Evolutionary conservation across 805 yeast species (phyloP), one percentile per base, ranked within the genome.

Genomic region (Torulaspora maleeae): DNA sequence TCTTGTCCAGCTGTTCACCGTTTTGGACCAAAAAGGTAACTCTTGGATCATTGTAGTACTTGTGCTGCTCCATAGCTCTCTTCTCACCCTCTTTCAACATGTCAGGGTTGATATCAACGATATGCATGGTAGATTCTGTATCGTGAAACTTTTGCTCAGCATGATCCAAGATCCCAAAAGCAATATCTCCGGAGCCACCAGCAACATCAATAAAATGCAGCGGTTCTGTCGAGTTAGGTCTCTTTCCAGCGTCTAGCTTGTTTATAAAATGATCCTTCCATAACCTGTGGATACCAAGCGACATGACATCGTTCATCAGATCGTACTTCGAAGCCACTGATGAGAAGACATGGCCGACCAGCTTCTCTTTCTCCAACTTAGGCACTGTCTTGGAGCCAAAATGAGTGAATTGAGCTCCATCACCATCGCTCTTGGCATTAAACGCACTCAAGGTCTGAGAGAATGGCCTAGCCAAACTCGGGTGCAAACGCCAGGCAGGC

Each of bases 121-220:
- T 79, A 7, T 90, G 87, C 93, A 93, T 93, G 20, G 82, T 79
- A 27, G 88, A 79, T 50, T 74, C 72, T 30, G 67, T 74, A 68
- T 93, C 99, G 46, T 84, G 82, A 61, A 80, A 87, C 51, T 80
- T 78, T 32, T 73, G 68, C 52, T 83, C 81, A 8, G 98, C 98
- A 67, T 93, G 96, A 59, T 89, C 96, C 50, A 93, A 73, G 51
- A 93, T 75, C 2, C 99, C 95, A 68, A 88, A 88, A 1, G 99
- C 99, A 67, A 93, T 91, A 62, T 93, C 99, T 38, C 99, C 99
- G 9, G 98, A 88, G 19, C 99, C 99, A 48, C 99, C 99, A 22
- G 99, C 99, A 46, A 93, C 98, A 67, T 93, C 99, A 52, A 93
- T 75, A 60, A 93, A 91, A 47, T 82, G 79, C 57, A 93, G 72